Percentiles rank a stretch among this genome's conserved stretches.
These are phyloP conservation scores for Entonaema liquescens DNA, from an alignment of 495 filamentous ascomycete species.

Conservation along the genomic window DNA sequence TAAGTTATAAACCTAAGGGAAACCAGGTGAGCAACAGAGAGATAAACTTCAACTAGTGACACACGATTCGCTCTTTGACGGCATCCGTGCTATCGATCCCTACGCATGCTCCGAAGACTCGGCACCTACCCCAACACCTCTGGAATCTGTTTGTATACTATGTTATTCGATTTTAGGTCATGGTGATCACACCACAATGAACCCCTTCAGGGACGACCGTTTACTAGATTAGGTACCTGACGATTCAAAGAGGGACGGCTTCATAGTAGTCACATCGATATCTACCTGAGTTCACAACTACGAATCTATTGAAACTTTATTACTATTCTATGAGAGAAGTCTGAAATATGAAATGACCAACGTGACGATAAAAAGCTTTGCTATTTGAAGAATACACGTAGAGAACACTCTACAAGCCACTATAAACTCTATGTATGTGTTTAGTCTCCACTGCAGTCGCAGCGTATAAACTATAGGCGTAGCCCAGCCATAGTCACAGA, in stretches of 20 bases:
- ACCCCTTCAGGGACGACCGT: not conserved
- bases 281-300: no score
- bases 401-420: no score
- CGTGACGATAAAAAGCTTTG: not conserved
- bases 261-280: not conserved
- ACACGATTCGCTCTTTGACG: not conserved
- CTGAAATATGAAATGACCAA: not conserved
- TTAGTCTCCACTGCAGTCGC: no score
- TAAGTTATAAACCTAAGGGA: not conserved
- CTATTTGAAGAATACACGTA: not conserved
- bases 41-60: not conserved
- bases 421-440: no score
- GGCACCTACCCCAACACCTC: not conserved
- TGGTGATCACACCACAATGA: not conserved
- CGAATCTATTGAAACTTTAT: not conserved
- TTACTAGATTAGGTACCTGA: not conserved
- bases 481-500: no score
- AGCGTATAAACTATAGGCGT: no score
- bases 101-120: not conserved
- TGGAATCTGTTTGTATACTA: not conserved
- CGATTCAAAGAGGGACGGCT: not conserved
- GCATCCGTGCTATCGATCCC: not conserved
- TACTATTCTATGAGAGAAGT: not conserved
- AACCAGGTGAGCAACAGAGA: not conserved
- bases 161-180: not conserved